Conservation (phyloP, 2,329 filamentous ascomycete species). For the Claviceps capensis region DNA sequence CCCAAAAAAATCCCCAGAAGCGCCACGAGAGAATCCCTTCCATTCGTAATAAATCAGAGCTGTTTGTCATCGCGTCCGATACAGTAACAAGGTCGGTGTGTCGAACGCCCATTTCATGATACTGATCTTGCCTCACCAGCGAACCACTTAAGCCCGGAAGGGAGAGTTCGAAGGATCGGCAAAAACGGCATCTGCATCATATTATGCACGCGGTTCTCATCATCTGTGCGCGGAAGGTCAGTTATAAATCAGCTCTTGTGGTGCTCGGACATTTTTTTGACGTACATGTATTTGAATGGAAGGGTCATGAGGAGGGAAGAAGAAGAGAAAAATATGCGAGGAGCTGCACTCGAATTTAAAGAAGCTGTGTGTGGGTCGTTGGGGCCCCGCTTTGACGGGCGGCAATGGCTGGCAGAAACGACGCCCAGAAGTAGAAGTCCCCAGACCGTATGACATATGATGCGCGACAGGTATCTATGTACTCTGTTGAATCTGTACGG, state of each 20-base stretch:
- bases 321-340: conserved; percentile 26
- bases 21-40: conserved; percentile 12
- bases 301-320: conserved; percentile 66
- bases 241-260: conserved; percentile 16
- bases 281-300: conserved; percentile 98
- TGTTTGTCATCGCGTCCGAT: conserved; percentile 94
- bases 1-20: not conserved
- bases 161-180: conserved; percentile 65
- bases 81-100: conserved; percentile 95
- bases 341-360: conserved; percentile 24
- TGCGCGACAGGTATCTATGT: too few relatives aligned
- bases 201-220: conserved; percentile 98
- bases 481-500: not conserved
- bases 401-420: conserved; percentile 5
- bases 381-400: not conserved
- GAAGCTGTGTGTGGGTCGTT: conserved; percentile 4
- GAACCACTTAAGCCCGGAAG: conserved; percentile 81
- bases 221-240: conserved; percentile 48
- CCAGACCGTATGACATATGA: not conserved
- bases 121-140: conserved; percentile 46
- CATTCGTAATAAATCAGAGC: conserved; percentile 64
- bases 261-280: conserved; percentile 15
- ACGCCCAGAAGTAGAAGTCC: not conserved
- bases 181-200: conserved; percentile 63
- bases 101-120: conserved; percentile 98